A percentile compares a stretch with the other conserved stretches of the same genome.
phyloP scores from a whole-genome alignment of 805 yeast species.

The Cyberlindnera veronae region DNA sequence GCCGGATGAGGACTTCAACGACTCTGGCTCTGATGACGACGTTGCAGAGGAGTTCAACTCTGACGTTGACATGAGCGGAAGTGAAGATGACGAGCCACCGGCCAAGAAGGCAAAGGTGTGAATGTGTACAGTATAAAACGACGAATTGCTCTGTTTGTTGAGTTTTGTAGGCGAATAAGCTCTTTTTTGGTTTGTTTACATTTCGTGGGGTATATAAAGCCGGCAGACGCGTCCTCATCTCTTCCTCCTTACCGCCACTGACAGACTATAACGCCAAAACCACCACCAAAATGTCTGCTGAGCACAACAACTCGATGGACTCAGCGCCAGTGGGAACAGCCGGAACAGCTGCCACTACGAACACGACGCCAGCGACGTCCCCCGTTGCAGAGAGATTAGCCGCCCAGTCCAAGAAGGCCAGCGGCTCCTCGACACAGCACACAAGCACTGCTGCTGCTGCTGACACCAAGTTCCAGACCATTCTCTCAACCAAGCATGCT shows the following conservation, averaged over 20 bases:
- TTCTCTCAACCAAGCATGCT: neutral
- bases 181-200: neutral
- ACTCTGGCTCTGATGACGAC: constrained; percentile 55
- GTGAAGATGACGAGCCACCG: constrained; percentile 33
- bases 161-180: too few species aligned
- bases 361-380: constrained; percentile 6
- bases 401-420: constrained; percentile 1
- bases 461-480: neutral
- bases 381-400: constrained; percentile 8
- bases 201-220: neutral
- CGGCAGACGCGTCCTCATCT: neutral
- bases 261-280: neutral
- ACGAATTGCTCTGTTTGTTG: too few species aligned
- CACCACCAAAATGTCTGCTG: neutral
- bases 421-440: neutral
- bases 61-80: constrained; percentile 20
- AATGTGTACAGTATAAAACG: too few species aligned
- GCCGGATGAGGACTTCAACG: constrained; percentile 78
- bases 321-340: constrained; percentile 1
- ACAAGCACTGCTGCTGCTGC: neutral
- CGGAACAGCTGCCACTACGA: constrained; percentile 3
- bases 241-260: neutral
- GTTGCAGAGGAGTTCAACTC: constrained; percentile 29
- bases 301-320: constrained; percentile 3
- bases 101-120: constrained; percentile 33